Conservation (phyloP, 2,329 filamentous ascomycete genomes). For the Neonectria sp. region DNA sequence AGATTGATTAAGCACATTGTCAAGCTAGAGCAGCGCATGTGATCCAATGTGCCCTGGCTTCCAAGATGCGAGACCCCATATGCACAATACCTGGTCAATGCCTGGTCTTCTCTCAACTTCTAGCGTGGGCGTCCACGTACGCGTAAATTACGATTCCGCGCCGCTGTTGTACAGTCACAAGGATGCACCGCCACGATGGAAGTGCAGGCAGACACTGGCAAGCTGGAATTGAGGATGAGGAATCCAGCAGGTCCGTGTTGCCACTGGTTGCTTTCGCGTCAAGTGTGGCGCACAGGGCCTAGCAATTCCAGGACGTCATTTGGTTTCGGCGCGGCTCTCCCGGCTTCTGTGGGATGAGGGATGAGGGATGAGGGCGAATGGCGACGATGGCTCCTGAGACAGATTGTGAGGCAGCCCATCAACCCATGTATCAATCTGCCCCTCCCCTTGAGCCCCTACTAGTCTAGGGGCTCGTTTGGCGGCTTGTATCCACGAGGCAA, state of each 20-base stretch:
- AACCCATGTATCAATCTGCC: slow-evolving; percentile 5
- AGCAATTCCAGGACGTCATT: slow-evolving; percentile 3
- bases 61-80: background rate
- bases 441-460: background rate
- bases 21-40: slow-evolving; percentile 15
- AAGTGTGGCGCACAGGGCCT: slow-evolving; percentile 24
- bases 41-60: slow-evolving; percentile 10
- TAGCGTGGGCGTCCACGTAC: background rate
- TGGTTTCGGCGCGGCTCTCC: slow-evolving; percentile 16
- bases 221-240: slow-evolving; percentile 2
- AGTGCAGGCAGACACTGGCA: background rate
- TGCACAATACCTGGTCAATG: background rate
- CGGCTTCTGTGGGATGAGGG: slow-evolving; percentile 8
- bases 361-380: background rate
- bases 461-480: background rate
- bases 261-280: slow-evolving; percentile 19
- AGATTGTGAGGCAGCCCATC: slow-evolving; percentile 20
- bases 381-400: slow-evolving; percentile 16
- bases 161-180: background rate
- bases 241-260: slow-evolving; percentile 3
- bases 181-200: slow-evolving; percentile 14
- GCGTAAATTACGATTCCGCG: background rate
- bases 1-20: slow-evolving; percentile 23
- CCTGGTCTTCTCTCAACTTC: background rate
- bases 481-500: background rate